Conservation (phyloP, 768 basidiomycete species). For the Calvatia gigantea region DNA sequence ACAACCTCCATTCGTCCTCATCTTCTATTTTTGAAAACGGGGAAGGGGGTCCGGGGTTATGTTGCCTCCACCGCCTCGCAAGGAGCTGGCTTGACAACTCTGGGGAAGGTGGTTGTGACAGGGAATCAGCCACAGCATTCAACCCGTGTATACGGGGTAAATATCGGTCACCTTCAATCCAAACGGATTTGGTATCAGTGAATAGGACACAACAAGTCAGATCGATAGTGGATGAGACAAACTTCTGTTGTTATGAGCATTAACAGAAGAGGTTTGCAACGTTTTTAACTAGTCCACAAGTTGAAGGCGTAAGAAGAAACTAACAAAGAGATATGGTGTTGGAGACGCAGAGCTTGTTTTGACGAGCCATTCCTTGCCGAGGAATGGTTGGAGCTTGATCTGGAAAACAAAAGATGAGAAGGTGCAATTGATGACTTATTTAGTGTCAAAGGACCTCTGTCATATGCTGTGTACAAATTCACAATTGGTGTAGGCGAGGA, state of each 20-base stretch:
- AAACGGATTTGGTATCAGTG: slow-evolving; percentile 73
- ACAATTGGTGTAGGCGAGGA: too few species aligned
- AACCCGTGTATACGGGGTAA: background rate
- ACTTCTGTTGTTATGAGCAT: slow-evolving; percentile 48
- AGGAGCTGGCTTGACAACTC: slow-evolving; percentile 55
- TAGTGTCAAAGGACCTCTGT: slow-evolving; percentile 3
- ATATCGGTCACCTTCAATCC: slow-evolving; percentile 62
- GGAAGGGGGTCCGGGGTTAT: slow-evolving; percentile 40
- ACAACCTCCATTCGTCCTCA: slow-evolving; percentile 62
- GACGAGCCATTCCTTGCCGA: slow-evolving; percentile 72
- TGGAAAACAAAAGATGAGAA: slow-evolving; percentile 21
- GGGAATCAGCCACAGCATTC: slow-evolving; percentile 14
- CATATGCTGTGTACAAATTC: background rate
- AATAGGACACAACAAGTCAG: slow-evolving; percentile 57
- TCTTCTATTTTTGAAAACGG: slow-evolving; percentile 30
- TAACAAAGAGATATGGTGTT: slow-evolving; percentile 69
- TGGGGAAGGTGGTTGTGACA: background rate
- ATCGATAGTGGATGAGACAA: slow-evolving; percentile 51
- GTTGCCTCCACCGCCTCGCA: slow-evolving; percentile 66
- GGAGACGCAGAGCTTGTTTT: slow-evolving; percentile 59
- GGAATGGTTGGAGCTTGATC: slow-evolving; percentile 54
- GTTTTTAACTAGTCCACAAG: slow-evolving; percentile 3
- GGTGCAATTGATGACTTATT: background rate
- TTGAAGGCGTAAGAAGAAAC: slow-evolving; percentile 24
- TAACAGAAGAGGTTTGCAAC: slow-evolving; percentile 7